Conservation (phyloP, 345 rosid species). For the Excoecaria cochinchinensis region DNA sequence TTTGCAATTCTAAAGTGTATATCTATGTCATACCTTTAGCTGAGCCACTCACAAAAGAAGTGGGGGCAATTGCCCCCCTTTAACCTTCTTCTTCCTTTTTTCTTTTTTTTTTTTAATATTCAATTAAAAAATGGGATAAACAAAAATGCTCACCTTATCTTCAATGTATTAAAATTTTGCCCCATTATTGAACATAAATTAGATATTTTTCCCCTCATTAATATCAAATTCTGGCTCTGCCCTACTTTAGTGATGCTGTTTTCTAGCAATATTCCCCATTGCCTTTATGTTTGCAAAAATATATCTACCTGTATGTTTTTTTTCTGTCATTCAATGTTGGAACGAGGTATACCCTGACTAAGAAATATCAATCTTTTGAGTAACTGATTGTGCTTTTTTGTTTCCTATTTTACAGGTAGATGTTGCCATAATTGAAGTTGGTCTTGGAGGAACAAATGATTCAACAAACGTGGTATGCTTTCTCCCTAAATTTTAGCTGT, state of each 20-base stretch:
- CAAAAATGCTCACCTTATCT: too few species aligned
- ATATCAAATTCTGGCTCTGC: too few species aligned
- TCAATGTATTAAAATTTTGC: too few species aligned
- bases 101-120: too few species aligned
- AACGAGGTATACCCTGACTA: background rate
- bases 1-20: background rate
- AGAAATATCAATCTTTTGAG: background rate
- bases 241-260: background rate
- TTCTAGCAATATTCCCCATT: background rate
- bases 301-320: background rate
- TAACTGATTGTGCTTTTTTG: background rate
- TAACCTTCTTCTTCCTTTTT: too few species aligned
- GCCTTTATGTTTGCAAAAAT: background rate
- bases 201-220: too few species aligned
- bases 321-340: background rate
- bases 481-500: slow-evolving; percentile 3
- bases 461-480: slow-evolving; percentile 80
- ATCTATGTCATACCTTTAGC: background rate
- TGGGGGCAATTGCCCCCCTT: too few species aligned
- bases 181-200: too few species aligned
- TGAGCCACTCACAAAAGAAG: too few species aligned
- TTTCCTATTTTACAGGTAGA: slow-evolving; percentile 52
- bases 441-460: slow-evolving; percentile 73
- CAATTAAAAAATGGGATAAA: too few species aligned
- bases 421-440: slow-evolving; percentile 88